These are phyloP conservation scores for Candida dubliniensis DNA, from an alignment of 1,139 yeast genomes.

Conservation along the genomic window DNA sequence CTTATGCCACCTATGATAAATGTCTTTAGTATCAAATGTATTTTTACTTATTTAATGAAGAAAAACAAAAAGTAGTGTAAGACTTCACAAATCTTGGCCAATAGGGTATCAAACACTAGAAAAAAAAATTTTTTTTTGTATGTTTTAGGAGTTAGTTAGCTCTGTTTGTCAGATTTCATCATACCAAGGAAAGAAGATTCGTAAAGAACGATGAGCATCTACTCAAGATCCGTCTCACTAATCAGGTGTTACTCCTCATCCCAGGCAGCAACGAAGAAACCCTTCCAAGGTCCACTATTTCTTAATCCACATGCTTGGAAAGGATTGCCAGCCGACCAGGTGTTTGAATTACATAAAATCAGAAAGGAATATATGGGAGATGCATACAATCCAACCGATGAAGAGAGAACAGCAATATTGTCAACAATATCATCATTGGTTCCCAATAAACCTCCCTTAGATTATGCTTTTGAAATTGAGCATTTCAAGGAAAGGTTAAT, in stretches of 20 bases:
- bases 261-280: slow-evolving; percentile 4
- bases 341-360: slow-evolving; percentile 59
- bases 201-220: neutral
- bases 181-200: neutral
- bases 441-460: slow-evolving; percentile 35
- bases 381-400: slow-evolving; percentile 54
- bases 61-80: too few species aligned
- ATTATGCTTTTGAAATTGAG: slow-evolving; percentile 46
- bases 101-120: too few species aligned
- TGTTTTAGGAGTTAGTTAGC: neutral
- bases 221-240: neutral
- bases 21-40: too few species aligned
- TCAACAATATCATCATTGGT: slow-evolving; percentile 41
- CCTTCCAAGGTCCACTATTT: slow-evolving; percentile 27
- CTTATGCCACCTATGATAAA: too few species aligned
- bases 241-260: neutral
- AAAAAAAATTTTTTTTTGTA: too few species aligned
- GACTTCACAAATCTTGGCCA: too few species aligned
- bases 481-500: slow-evolving; percentile 46
- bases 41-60: too few species aligned
- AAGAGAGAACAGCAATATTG: slow-evolving; percentile 47
- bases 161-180: neutral
- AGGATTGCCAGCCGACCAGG: slow-evolving; percentile 62
- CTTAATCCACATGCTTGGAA: slow-evolving; percentile 69
- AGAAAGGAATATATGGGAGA: slow-evolving; percentile 59